These are phyloP conservation scores for Dacryopinax primogenitus DNA, from an alignment of 768 basidiomycete species.

Conservation along the genomic window DNA sequence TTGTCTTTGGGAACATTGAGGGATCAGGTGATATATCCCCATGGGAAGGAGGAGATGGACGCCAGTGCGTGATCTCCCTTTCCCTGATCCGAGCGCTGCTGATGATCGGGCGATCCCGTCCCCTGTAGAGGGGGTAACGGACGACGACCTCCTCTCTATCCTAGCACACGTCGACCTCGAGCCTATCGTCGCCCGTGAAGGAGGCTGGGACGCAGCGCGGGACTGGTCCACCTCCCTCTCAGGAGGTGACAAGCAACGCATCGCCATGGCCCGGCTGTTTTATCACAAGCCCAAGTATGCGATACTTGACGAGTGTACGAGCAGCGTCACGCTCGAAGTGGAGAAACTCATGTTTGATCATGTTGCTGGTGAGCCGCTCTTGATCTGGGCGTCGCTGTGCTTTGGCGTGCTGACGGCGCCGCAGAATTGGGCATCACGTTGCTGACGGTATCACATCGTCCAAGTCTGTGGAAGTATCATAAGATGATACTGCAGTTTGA, in stretches of 20 bases:
- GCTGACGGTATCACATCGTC: conserved; percentile 87
- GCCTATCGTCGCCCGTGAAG: conserved; percentile 77
- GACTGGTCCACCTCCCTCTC: conserved; percentile 48
- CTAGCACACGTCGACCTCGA: conserved; percentile 74
- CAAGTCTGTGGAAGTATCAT: conserved; percentile 88
- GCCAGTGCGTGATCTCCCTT: conserved; percentile 39
- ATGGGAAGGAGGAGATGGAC: conserved; percentile 68
- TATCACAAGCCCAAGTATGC: conserved; percentile 97
- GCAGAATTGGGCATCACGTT: conserved; percentile 70
- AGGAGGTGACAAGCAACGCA: conserved; percentile 83
- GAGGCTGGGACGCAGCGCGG: conserved; percentile 81
- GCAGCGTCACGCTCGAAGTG: conserved; percentile 81
- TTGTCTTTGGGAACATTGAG: conserved; percentile 85
- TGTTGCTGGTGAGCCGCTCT: conserved; percentile 50
- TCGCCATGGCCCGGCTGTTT: conserved; percentile 93
- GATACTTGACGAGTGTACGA: conserved; percentile 92
- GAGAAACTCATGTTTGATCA: conserved; percentile 93
- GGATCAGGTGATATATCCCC: conserved; percentile 94
- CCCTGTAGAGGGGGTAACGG: conserved; percentile 50
- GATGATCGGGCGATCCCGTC: not conserved
- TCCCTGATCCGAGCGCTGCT: not conserved
- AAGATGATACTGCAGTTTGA: conserved; percentile 81
- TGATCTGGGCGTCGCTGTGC: too few species aligned
- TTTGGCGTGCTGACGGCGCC: too few species aligned
- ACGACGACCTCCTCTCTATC: conserved; percentile 57